phyloP scores from a whole-genome alignment of 441 rosid species.

The Capsella rubella region DNA sequence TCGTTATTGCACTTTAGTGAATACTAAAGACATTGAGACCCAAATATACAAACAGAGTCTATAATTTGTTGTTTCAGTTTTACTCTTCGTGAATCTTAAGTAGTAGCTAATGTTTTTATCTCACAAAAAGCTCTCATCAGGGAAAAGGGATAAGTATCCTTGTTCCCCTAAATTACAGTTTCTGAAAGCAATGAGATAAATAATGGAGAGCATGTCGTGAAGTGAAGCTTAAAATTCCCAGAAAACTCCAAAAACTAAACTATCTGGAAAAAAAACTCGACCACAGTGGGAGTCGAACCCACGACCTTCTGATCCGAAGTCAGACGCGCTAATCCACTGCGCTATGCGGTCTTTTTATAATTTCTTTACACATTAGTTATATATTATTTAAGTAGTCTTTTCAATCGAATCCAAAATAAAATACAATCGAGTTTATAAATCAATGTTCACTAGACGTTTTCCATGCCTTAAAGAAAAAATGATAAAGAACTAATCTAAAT shows the following conservation, averaged over 20 bases:
- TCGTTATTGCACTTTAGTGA: neutral
- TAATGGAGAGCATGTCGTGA: neutral
- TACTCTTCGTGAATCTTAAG: neutral
- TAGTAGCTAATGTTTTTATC: neutral
- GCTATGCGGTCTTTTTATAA: conserved; percentile 77
- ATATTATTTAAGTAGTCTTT: rapidly evolving
- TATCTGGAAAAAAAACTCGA: conserved; percentile 37
- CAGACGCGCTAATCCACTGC: conserved; percentile 99
- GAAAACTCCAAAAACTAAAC: neutral
- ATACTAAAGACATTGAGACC: conserved; percentile 3
- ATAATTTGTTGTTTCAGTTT: neutral
- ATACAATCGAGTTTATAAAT: neutral
- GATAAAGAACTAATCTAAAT: no score
- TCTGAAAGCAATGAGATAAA: neutral
- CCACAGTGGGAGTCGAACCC: conserved; percentile 99
- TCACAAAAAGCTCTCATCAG: conserved; percentile 7
- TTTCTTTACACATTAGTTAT: rapidly evolving
- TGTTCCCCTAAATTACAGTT: neutral
- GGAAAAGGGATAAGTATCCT: neutral
- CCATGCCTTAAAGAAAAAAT: no score
- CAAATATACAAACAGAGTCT: neutral
- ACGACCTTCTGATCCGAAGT: conserved; percentile 99
- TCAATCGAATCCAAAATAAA: neutral
- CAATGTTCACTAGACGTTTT: no score
- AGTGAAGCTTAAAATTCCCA: neutral